Conservation (phyloP, 345 rosid species). For the Euphorbia lathyris region DNA sequence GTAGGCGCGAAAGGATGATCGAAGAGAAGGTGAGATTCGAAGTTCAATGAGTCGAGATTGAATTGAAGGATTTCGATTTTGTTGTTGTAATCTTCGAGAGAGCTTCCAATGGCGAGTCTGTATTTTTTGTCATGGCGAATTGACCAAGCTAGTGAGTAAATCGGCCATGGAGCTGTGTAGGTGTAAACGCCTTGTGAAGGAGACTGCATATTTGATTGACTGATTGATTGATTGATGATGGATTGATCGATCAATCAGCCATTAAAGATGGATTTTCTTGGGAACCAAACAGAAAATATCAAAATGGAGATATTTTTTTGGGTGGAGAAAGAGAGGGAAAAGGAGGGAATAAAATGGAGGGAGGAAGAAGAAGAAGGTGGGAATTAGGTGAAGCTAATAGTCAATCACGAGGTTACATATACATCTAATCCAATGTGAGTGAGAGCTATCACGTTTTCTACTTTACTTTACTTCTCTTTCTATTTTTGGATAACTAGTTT, state of each 20-base stretch:
- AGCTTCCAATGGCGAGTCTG: constrained; percentile 58
- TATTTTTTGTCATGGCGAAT: constrained; percentile 33
- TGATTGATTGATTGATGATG: no score
- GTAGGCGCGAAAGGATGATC: constrained; percentile 67
- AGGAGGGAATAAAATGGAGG: neutral
- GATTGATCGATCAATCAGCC: no score
- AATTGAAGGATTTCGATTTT: constrained; percentile 52
- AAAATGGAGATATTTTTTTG: no score
- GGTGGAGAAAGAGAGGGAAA: neutral
- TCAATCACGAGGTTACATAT: constrained; percentile 28
- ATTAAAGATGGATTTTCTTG: no score
- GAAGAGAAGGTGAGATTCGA: constrained; percentile 45
- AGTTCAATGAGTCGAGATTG: constrained; percentile 31
- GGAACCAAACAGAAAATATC: no score
- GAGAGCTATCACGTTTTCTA: neutral
- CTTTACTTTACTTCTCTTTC: no score
- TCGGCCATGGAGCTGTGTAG: constrained; percentile 46
- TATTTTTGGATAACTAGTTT: no score
- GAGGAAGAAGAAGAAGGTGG: constrained; percentile 24
- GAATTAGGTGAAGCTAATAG: constrained; percentile 35
- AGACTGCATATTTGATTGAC: constrained; percentile 33
- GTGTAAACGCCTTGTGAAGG: constrained; percentile 41
- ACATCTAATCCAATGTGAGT: neutral
- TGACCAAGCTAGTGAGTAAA: constrained; percentile 57
- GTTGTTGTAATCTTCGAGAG: constrained; percentile 49